These are phyloP conservation scores for Bocquillonia castaneifolia DNA, from an alignment of 441 rosid genomes.

Conservation along the genomic window DNA sequence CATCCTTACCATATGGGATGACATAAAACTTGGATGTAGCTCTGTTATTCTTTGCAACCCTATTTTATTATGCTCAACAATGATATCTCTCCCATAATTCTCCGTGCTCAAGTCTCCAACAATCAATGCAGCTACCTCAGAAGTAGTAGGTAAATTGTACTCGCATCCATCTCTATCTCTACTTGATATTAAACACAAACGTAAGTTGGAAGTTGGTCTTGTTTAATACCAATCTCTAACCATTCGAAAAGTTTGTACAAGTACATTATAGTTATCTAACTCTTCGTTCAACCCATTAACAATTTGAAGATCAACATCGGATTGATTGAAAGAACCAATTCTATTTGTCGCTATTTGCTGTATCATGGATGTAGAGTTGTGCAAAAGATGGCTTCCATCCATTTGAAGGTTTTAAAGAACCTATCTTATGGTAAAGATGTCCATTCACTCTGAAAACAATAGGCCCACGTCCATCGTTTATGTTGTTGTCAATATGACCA, in stretches of 20 bases:
- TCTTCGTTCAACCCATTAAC: too few relatives aligned
- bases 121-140: not conserved
- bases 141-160: not conserved
- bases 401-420: not conserved
- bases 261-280: too few relatives aligned
- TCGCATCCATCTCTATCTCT: not conserved
- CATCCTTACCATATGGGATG: not conserved
- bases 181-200: not conserved
- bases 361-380: not conserved
- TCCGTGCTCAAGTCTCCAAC: not conserved
- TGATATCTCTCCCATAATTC: not conserved
- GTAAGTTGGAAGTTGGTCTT: not conserved
- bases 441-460: not conserved
- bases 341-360: not conserved
- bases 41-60: not conserved
- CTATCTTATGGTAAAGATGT: not conserved
- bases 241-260: too few relatives aligned
- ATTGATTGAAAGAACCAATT: not conserved
- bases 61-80: not conserved
- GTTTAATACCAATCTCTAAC: too few relatives aligned
- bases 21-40: not conserved
- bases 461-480: not conserved
- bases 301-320: not conserved
- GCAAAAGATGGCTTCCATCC: not conserved
- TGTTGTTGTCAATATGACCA: not conserved